These are phyloP conservation scores for Hypoxylon rickii DNA, from an alignment of 495 filamentous ascomycete species.

Conservation along the genomic window DNA sequence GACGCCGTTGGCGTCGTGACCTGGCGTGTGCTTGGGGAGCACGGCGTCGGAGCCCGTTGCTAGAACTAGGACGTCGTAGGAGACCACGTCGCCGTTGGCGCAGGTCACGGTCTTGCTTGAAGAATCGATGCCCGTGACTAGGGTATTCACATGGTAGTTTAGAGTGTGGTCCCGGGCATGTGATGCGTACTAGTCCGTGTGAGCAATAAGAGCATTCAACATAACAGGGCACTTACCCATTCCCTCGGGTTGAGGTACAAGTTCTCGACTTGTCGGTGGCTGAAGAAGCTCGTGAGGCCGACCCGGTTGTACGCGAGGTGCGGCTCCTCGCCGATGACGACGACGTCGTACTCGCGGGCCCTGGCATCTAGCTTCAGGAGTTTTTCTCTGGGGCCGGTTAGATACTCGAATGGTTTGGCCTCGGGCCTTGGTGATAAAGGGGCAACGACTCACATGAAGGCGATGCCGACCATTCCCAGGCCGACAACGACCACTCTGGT, in stretches of 20 bases:
- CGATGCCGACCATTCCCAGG: constrained; percentile 93
- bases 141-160: constrained; percentile 82
- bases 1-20: constrained; percentile 82
- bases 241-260: constrained; percentile 86
- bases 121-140: constrained; percentile 72
- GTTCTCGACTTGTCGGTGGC: constrained; percentile 87
- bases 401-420: constrained; percentile 43
- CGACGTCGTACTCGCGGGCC: constrained; percentile 76
- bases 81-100: constrained; percentile 69
- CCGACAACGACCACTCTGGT: constrained; percentile 87
- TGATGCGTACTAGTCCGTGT: constrained; percentile 18
- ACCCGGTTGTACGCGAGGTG: constrained; percentile 96
- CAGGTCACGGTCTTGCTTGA: constrained; percentile 69
- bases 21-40: constrained; percentile 78
- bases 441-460: constrained; percentile 73
- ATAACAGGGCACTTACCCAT: constrained; percentile 66
- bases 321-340: constrained; percentile 90
- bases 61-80: constrained; percentile 87
- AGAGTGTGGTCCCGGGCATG: constrained; percentile 65
- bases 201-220: neutral
- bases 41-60: constrained; percentile 92
- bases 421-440: too few species aligned
- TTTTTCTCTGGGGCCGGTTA: constrained; percentile 88
- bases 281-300: constrained; percentile 91
- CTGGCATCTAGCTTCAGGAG: constrained; percentile 83